A percentile compares a stretch with the other conserved stretches of the same genome.
These are phyloP conservation scores for Erythrophleum ivorense DNA, from an alignment of 331 rosid species.

Conservation along the genomic window DNA sequence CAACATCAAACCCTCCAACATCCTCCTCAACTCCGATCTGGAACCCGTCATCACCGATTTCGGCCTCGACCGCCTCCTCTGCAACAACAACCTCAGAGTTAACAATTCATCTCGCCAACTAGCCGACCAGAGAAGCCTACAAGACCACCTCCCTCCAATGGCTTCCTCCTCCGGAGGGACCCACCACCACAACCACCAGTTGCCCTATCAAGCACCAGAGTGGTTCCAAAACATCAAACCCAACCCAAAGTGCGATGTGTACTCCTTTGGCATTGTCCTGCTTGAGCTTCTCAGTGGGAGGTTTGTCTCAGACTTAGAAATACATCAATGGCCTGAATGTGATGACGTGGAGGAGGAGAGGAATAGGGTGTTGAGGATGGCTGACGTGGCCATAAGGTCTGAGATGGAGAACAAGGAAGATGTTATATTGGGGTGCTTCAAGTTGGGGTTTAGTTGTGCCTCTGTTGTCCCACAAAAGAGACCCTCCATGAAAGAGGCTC, in stretches of 20 bases:
- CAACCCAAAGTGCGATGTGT: conserved; percentile 80
- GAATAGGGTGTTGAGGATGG: conserved; percentile 57
- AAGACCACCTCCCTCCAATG: conserved; percentile 33
- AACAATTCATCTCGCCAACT: conserved; percentile 48
- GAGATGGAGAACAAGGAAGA: conserved; percentile 71
- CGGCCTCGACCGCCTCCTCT: conserved; percentile 62
- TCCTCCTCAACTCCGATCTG: conserved; percentile 67
- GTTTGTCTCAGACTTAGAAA: conserved; percentile 60
- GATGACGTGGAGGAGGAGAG: conserved; percentile 60
- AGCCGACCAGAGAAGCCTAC: conserved; percentile 48
- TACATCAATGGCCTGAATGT: conserved; percentile 53
- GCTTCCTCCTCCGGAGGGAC: not conserved
- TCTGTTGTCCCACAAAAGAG: conserved; percentile 72
- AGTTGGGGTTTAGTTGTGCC: conserved; percentile 77
- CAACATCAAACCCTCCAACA: conserved; percentile 77
- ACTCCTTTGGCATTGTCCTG: conserved; percentile 75
- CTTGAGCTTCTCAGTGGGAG: conserved; percentile 79
- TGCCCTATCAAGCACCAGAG: conserved; percentile 81
- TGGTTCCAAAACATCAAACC: conserved; percentile 66
- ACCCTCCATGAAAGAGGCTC: conserved; percentile 85
- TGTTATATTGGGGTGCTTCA: conserved; percentile 56
- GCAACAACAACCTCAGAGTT: not conserved
- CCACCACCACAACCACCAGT: conserved; percentile 39
- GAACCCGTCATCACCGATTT: conserved; percentile 79
- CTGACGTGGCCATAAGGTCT: conserved; percentile 57